A percentile compares a stretch with the other conserved stretches of the same genome.
phyloP scores from a whole-genome alignment of 148 eudicot genomes.

The Arbutus unedo region DNA sequence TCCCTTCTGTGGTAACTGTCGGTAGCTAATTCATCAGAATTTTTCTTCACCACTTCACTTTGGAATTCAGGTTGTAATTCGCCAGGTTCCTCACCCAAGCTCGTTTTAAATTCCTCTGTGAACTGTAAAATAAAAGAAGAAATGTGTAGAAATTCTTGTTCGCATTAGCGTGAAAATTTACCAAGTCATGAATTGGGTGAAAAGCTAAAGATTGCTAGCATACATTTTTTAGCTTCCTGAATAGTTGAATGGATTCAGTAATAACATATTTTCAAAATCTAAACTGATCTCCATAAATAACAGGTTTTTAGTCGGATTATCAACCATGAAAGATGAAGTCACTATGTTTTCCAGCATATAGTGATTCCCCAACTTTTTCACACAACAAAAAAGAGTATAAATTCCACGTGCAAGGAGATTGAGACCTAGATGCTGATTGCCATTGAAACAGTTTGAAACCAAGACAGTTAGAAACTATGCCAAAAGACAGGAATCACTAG shows the following conservation, averaged over 20 bases:
- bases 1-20: neutral
- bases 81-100: conserved; percentile 16
- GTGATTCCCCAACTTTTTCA: neutral
- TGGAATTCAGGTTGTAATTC: conserved; percentile 8
- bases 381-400: neutral
- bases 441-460: neutral
- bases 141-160: neutral
- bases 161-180: neutral
- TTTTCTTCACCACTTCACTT: conserved; percentile 12
- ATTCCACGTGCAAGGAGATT: neutral
- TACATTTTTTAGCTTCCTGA: neutral
- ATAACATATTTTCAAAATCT: neutral
- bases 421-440: neutral
- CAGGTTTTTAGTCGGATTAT: neutral
- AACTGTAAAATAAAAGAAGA: conserved; percentile 13
- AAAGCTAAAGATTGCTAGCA: neutral
- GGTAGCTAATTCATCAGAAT: conserved; percentile 7
- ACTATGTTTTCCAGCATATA: neutral
- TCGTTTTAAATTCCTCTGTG: conserved; percentile 13
- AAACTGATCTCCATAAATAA: neutral
- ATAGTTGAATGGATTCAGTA: neutral
- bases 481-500: neutral
- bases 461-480: neutral
- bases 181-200: neutral
- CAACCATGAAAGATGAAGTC: neutral